Base-by-base conservation (phyloP, 345 rosid genomes). In the Capsella bursapastoris region DNA sequence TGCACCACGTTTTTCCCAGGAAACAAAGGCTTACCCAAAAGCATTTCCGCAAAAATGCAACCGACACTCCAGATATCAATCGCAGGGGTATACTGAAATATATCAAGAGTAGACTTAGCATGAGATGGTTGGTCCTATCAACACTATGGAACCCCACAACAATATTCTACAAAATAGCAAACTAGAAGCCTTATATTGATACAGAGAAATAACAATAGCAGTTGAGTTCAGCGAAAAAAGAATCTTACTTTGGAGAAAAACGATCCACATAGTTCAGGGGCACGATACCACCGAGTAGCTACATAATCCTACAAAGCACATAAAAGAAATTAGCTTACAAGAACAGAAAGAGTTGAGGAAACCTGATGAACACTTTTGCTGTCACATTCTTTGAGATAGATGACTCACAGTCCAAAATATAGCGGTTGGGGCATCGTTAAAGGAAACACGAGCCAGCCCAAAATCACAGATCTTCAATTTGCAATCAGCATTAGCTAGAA, bases 281-380 rank as follows among this genome's bases (percentile, higher is more conserved):
- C 99, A 72, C 99, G 93, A 74, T 95, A 95, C 99, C 98, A 95
- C 70, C 99, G 88, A 67, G 99, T 95, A 32, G 99, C 99, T 22
- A 95, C 99, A 86, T 95, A 95, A 81, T 95, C 99, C 99, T 95
- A 74, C 59, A 77, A 49, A 53, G 66, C 63, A 44, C 16, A 59
- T 57, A 37, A 28, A n/a, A 10, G 7, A 34, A 57, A 6, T 4
- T 12, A 71, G 62, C 40, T 50, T 55, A 18, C n/a, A 49, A 57
- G 41, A 34, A 27, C 4, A 25, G 35, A 22, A 35, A 9, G 25
- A 52, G 32, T n/a, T 12, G 28, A 43, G 0, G 48, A 34, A 56
- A 66, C 31, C 9, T 44, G 34, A 18, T 4, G 12, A n/a, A 41
- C 29, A 11, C 8, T 31, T 16, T 32, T 31, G 15, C 15, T 70